Percentiles rank a stretch among this genome's conserved stretches.
phyloP scores from a whole-genome alignment of 1,284 basidiomycete genomes.

The Apiotrichum porosum region DNA sequence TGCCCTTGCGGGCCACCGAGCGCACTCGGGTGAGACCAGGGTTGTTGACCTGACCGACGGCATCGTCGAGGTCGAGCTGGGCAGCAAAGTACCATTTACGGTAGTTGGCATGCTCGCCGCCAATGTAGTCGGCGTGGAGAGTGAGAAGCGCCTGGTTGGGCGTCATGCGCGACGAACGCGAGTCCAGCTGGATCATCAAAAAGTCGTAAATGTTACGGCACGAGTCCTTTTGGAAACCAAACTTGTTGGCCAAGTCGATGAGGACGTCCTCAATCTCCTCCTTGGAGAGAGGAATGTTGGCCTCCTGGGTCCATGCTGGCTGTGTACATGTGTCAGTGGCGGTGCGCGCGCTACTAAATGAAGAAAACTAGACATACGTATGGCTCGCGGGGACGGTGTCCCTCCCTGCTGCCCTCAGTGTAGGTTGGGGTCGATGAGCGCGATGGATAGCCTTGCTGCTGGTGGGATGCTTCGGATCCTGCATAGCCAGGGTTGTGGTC shows the following conservation, averaged over 20 bases:
- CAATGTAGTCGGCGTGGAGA: slow-evolving; percentile 97
- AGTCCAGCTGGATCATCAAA: slow-evolving; percentile 96
- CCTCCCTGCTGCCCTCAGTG: slow-evolving; percentile 53
- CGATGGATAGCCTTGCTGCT: slow-evolving; percentile 38
- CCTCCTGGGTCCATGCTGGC: slow-evolving; percentile 87
- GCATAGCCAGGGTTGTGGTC: slow-evolving; percentile 17
- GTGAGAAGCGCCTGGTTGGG: slow-evolving; percentile 92
- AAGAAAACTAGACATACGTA: slow-evolving; percentile 51
- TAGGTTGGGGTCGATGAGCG: slow-evolving; percentile 49
- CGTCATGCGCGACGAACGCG: slow-evolving; percentile 93
- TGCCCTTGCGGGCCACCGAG: slow-evolving; percentile 62
- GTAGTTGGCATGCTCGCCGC: slow-evolving; percentile 93
- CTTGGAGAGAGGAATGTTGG: slow-evolving; percentile 91
- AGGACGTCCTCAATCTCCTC: slow-evolving; percentile 99
- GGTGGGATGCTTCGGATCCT: slow-evolving; percentile 34
- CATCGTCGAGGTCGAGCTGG: slow-evolving; percentile 97
- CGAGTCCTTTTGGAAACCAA: slow-evolving; percentile 90
- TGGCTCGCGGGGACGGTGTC: slow-evolving; percentile 56
- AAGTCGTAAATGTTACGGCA: slow-evolving; percentile 81
- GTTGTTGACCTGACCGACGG: slow-evolving; percentile 87
- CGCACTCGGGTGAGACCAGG: slow-evolving; percentile 79
- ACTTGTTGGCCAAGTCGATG: slow-evolving; percentile 96
- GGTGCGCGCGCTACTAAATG: no score
- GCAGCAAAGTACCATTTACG: slow-evolving; percentile 99
- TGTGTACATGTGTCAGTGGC: slow-evolving; percentile 50